Evolutionary conservation across 2,329 filamentous ascomycete genomes (phyloP), one percentile per base, ranked within the genome.

Genomic region (Emericellopsis cladophorae): DNA sequence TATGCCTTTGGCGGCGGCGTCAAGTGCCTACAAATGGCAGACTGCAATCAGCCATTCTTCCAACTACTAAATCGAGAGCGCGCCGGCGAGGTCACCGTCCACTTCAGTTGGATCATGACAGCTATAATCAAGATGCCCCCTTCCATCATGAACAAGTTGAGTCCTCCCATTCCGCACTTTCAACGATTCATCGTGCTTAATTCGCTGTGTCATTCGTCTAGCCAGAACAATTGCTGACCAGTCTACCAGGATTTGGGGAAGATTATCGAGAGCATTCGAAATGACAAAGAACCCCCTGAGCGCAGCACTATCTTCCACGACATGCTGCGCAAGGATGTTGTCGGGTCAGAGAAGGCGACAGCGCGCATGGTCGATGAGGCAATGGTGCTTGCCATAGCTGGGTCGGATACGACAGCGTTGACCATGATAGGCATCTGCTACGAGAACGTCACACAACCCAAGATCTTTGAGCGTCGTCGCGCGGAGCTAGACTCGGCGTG

Each of bases 361-460:
- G 16, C 33, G 1, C 53, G 63, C 0, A 46, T 66, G 5, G 47
- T 48, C 4, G 49, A 56, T 7, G 64, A 67, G 23, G 56, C 54
- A 5, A 38, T 52, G n/a, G 45, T 54, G 0, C 41, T 62, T 1
- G 48, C 58, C 9, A 49, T 52, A 5, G 63, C 62, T 2, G 64
- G 60, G 1, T 60, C 60, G 8, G 55, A 64, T 21, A 66, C 63
- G 0, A 59, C 54, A 0, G 54, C 54, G 7, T 55, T 52, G 44
- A 52, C 56, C 0, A 46, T 68, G 15, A 46, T 53, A 1, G 48
- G 59, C 2, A 48, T 58, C 11, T 55, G 55, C 2, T 67, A 56
- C 48, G 45, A 63, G 50, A 45, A 66, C 1, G 56, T 66, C 10
- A 44, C 49, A 3, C 51, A 60, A 16, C 57, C 58, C 0, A 4